Evolutionary conservation across 306 rosid species (phyloP).

Genomic region (Echinosophora koreensis): DNA sequence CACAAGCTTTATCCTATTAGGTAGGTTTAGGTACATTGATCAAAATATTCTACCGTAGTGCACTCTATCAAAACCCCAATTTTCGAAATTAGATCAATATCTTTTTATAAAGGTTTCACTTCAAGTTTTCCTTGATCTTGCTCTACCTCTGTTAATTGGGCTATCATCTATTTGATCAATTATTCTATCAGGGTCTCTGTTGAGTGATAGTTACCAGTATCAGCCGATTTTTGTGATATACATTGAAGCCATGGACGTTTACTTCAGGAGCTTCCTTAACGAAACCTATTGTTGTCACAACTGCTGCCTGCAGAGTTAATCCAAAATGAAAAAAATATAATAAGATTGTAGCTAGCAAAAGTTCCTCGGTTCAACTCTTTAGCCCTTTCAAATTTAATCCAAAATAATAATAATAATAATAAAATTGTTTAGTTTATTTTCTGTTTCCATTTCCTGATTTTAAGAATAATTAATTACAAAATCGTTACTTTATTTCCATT

Average conservation of each 20-base stretch:
- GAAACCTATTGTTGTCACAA: constrained; percentile 86
- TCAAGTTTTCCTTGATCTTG: neutral
- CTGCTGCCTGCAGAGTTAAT: constrained; percentile 58
- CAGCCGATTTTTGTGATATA: constrained; percentile 91
- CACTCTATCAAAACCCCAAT: neutral
- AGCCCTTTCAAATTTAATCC: constrained; percentile 35
- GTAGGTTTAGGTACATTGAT: neutral
- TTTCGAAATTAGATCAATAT: constrained; percentile 1
- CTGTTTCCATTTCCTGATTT: no score
- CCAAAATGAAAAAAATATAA: constrained; percentile 1
- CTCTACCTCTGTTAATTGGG: neutral
- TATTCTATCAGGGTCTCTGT: neutral
- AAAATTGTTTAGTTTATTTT: no score
- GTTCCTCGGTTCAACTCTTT: neutral
- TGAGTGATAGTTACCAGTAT: constrained; percentile 66
- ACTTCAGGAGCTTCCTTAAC: constrained; percentile 83
- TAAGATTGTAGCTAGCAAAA: constrained; percentile 18
- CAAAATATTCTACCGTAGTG: neutral
- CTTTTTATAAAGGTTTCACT: neutral
- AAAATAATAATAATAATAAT: no score
- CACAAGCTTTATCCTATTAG: neutral
- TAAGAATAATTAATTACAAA: no score
- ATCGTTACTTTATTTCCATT: no score
- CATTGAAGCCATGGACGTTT: constrained; percentile 77
- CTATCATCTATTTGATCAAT: constrained; percentile 29